Conservation (phyloP, 306 rosid species). For the Castanopsis chinensis region DNA sequence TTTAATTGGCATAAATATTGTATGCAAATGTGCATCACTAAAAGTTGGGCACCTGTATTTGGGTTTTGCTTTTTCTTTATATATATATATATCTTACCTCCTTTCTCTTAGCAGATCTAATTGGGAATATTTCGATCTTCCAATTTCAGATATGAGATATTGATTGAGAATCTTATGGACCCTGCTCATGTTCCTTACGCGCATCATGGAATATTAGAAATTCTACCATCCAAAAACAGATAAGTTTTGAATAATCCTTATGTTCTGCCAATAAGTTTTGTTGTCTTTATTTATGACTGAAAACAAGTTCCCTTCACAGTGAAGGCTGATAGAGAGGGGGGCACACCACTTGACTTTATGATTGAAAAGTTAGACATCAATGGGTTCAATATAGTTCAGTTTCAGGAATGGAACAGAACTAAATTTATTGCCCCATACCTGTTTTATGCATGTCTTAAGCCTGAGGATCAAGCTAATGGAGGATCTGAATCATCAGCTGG, state of each 20-base stretch:
- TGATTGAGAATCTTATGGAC: constrained; percentile 93
- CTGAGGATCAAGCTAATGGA: constrained; percentile 35
- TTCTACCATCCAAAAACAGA: constrained; percentile 48
- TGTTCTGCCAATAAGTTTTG: background rate
- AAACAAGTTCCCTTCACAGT: constrained; percentile 34
- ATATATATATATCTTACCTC: background rate
- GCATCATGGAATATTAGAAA: constrained; percentile 61
- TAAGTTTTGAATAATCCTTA: constrained; percentile 10
- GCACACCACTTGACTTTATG: constrained; percentile 66
- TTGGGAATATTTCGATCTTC: constrained; percentile 5
- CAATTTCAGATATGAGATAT: constrained; percentile 75
- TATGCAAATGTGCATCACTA: background rate
- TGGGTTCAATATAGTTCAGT: constrained; percentile 49
- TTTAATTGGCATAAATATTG: background rate
- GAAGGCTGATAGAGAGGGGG: constrained; percentile 93
- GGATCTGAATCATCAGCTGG: constrained; percentile 44
- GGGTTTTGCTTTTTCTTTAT: background rate
- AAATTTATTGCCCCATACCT: constrained; percentile 68
- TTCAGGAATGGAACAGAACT: constrained; percentile 44
- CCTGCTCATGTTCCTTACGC: constrained; percentile 93
- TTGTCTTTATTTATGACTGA: constrained; percentile 12
- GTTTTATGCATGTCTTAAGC: constrained; percentile 40
- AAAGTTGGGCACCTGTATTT: background rate
- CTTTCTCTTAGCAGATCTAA: background rate
- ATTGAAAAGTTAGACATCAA: constrained; percentile 48